Evolutionary conservation across 768 basidiomycete genomes (phyloP), one percentile per base, ranked within the genome.

Genomic region (Guyanaporus albipodus): DNA sequence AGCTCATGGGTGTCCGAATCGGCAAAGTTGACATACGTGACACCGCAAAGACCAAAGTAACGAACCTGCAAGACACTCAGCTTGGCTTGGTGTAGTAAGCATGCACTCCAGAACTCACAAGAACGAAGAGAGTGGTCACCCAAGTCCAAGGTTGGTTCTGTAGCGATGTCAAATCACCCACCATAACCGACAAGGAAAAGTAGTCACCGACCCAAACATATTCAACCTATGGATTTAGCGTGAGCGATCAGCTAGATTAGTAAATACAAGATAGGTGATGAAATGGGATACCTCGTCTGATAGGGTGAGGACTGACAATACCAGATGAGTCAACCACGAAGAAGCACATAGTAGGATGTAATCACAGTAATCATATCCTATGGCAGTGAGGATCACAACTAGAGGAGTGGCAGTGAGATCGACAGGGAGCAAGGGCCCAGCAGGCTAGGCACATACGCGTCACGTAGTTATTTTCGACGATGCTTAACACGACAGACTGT

Each of bases 41-140:
- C 19, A 4, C 8, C 15, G 4, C 31, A 48, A n/a, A 48, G 52
- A 10, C 52, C 52, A 8, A 15, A 17, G 18, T 53, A 54, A 29
- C 51, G 52, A 15, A 32, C 15, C 52, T 53, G 28, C 22, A 12
- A 24, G 4, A 18, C 0, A 18, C 12, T 44, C 8, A 21, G 22
- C 12, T 10, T 19, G 2, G 34, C 10, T 6, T 4, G 4, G 7
- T 12, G 28, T 17, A 1, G 14, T 8, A 7, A 8, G 9, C 17
- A 23, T 22, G 3, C 36, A 21, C 12, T n/a, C 1, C 21, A 23
- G 15, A 23, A 28, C 26, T 6, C 21, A 36, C 46, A 6, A 42
- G 46, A 29, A 41, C 1, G 14, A 35, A 48, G 10, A 47, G 12
- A 2, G 21, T 18, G 7, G 46, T 41, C 15, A 48, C 39, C 19